Evolutionary conservation across 257 asterid genomes (phyloP), one percentile per base, ranked within the genome.

Genomic region (Linderniella brevidens): DNA sequence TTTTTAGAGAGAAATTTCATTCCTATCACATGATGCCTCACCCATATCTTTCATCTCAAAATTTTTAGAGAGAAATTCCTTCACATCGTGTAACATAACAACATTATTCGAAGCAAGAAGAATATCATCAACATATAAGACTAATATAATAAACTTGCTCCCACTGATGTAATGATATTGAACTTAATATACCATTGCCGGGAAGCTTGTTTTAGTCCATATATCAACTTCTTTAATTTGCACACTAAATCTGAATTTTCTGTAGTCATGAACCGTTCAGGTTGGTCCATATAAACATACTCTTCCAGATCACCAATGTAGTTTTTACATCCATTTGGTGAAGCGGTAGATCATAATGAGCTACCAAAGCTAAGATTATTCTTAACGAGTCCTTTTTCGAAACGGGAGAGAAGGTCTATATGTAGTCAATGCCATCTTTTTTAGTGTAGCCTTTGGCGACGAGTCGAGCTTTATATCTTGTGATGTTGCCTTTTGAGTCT

Each of bases 131-230:
- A n/a, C 48, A 43, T 43, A 43, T 16, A 43, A 16, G 9, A 43
- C 48, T n/a, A 43, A 43, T 13, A 43, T 13, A 43, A 43, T 43
- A 4, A 43, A 43, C 18, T 43, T 43, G 4, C 48, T 43, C 48
- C 48, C 15, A 43, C 48, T 8, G 48, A 43, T 4, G 9, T 16
- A 13, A 25, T 25, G 32, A 25, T 25, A 25, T 25, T 25, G 32
- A 25, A 25, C 32, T 25, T 43, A 43, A 43, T 15, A n/a, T 43
- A 43, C 19, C 48, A 43, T 43, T 43, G 14, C n/a, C 15, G 19
- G 9, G 48, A 43, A 43, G 48, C 48, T 43, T 43, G 48, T 43
- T 43, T 43, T 25, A 43, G 15, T 43, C 48, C 48, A 16, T 43
- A 43, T 43, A 43, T 43, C 15, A 9, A 43, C 19, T 43, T 43